Percentiles rank a stretch among this genome's conserved stretches.
Conservation (phyloP, 2,329 filamentous ascomycete species). For the Aaosphaeria pasadenensis region DNA sequence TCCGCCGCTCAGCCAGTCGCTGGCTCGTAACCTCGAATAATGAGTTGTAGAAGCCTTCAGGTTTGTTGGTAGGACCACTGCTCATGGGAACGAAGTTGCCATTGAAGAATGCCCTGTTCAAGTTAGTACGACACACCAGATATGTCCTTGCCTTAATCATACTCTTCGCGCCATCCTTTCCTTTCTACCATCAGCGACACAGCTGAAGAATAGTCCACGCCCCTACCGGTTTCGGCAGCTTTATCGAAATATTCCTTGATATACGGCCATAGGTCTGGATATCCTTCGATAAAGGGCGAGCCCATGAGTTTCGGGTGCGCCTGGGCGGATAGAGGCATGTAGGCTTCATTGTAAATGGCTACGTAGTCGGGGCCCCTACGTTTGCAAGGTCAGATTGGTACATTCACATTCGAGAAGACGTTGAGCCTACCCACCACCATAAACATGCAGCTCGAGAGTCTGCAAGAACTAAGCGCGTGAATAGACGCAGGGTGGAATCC, state of each 20-base stretch:
- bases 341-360: constrained; percentile 34
- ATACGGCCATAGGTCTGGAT: constrained; percentile 24
- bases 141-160: not conserved
- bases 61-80: constrained; percentile 17
- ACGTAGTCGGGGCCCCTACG: constrained; percentile 22
- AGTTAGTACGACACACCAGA: not conserved
- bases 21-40: constrained; percentile 30
- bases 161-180: constrained; percentile 27
- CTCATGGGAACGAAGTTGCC: constrained; percentile 30
- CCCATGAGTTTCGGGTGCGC: constrained; percentile 32
- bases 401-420: not conserved
- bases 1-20: constrained; percentile 29
- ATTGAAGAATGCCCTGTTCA: constrained; percentile 19
- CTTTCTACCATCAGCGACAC: constrained; percentile 24
- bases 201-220: constrained; percentile 21
- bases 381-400: not conserved
- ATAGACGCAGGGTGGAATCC: constrained; percentile 25
- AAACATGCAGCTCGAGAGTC: constrained; percentile 31
- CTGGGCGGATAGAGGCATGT: constrained; percentile 22
- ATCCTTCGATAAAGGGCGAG: constrained; percentile 22
- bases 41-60: constrained; percentile 31
- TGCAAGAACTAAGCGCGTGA: constrained; percentile 27
- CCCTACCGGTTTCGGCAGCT: constrained; percentile 17
- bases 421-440: constrained; percentile 23
- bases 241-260: constrained; percentile 23